Conservation (phyloP, 176 grass and related monocot species). For the Bolboschoenus planiculmis region DNA sequence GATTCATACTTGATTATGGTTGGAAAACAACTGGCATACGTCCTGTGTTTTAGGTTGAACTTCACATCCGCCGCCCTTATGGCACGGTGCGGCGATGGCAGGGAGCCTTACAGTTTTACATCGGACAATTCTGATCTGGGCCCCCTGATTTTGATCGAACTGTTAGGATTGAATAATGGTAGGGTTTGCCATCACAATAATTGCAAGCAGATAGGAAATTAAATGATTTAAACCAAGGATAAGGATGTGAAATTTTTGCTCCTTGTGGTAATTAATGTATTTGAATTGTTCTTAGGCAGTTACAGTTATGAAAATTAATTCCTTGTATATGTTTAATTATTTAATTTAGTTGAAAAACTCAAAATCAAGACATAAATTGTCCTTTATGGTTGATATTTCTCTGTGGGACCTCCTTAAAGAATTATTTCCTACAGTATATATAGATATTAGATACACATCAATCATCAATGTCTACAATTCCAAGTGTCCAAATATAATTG, state of each 20-base stretch:
- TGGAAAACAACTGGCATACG: not conserved
- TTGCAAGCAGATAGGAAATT: not conserved
- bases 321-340: not conserved
- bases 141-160: not conserved
- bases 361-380: not conserved
- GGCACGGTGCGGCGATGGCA: not conserved
- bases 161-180: not conserved
- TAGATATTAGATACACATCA: slow-evolving; percentile 1
- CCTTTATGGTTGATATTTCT: not conserved
- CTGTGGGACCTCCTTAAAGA: not conserved
- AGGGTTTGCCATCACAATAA: slow-evolving; percentile 1
- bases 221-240: not conserved
- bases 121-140: not conserved
- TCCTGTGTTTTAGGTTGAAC: not conserved
- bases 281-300: not conserved
- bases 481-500: not conserved
- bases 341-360: too few relatives aligned
- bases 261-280: not conserved
- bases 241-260: not conserved
- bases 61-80: not conserved
- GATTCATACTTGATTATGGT: not conserved
- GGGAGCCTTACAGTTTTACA: not conserved
- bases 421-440: not conserved
- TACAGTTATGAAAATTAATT: not conserved
- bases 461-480: not conserved